Evolutionary conservation across 1,284 basidiomycete genomes (phyloP).

Genomic region (Golubevia pallescens): DNA sequence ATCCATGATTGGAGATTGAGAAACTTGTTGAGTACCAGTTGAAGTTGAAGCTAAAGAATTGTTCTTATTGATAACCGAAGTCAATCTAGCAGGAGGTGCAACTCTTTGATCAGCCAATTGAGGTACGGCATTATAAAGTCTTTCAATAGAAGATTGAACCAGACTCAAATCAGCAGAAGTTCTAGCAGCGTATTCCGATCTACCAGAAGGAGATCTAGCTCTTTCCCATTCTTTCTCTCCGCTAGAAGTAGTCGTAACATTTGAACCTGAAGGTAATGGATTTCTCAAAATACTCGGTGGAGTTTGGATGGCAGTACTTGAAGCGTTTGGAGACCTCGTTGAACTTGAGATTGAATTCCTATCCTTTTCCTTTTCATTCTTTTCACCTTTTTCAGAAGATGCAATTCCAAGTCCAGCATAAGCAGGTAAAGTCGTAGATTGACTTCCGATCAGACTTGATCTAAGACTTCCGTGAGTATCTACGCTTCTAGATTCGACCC

Average conservation of each 20-base stretch:
- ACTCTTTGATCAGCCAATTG: constrained; percentile 36
- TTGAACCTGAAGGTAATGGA: neutral
- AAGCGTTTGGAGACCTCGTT: neutral
- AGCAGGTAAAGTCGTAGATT: too few relatives aligned
- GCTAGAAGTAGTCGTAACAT: too few relatives aligned
- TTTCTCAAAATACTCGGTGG: too few relatives aligned
- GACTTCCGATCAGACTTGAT: too few relatives aligned
- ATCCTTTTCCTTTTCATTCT: neutral
- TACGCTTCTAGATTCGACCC: too few relatives aligned
- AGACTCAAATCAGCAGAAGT: constrained; percentile 34
- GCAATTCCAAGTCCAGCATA: neutral
- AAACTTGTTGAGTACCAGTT: too few relatives aligned
- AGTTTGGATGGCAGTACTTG: too few relatives aligned
- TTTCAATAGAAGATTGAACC: constrained; percentile 35
- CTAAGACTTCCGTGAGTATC: too few relatives aligned
- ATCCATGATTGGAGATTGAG: too few relatives aligned
- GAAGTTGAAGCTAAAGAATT: too few relatives aligned
- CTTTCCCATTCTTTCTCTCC: neutral
- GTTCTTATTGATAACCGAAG: too few relatives aligned
- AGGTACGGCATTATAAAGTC: constrained; percentile 32
- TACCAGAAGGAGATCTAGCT: neutral
- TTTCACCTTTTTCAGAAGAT: neutral
- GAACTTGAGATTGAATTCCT: neutral
- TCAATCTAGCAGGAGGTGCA: neutral
- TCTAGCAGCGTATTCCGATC: constrained; percentile 26